A percentile compares a stretch with the other conserved stretches of the same genome.
phyloP scores from a whole-genome alignment of 768 basidiomycete genomes.

The Hericium alpestre region DNA sequence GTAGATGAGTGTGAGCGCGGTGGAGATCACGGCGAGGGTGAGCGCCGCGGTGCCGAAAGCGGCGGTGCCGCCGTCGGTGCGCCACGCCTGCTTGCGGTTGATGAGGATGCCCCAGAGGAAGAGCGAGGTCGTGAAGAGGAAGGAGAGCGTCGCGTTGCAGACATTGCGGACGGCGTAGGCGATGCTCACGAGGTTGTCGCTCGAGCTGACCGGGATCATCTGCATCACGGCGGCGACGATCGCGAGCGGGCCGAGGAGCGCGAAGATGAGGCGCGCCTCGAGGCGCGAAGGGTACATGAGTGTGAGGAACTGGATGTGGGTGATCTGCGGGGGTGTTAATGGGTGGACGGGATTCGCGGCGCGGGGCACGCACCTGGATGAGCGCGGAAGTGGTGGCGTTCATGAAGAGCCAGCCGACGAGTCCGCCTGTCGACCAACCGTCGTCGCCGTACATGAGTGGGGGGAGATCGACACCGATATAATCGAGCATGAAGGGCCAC shows the following conservation, averaged over 20 bases:
- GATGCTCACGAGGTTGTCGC: constrained; percentile 21
- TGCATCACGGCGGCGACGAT: constrained; percentile 77
- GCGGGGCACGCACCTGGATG: constrained; percentile 56
- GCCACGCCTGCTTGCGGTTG: constrained; percentile 88
- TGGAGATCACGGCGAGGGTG: constrained; percentile 69
- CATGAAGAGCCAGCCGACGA: constrained; percentile 78
- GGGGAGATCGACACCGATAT: constrained; percentile 74
- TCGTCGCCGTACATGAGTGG: constrained; percentile 28
- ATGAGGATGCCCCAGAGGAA: constrained; percentile 89
- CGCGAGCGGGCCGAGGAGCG: constrained; percentile 80
- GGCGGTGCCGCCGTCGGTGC: constrained; percentile 92
- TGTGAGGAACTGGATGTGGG: constrained; percentile 96
- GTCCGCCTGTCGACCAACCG: constrained; percentile 54
- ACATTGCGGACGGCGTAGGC: constrained; percentile 80
- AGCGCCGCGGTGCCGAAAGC: constrained; percentile 84
- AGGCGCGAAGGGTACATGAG: constrained; percentile 86
- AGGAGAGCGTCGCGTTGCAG: constrained; percentile 91
- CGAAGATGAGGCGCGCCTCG: constrained; percentile 78
- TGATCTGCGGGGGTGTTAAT: constrained; percentile 44
- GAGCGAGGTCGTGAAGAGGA: constrained; percentile 84
- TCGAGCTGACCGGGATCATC: constrained; percentile 57
- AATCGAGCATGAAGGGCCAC: constrained; percentile 97
- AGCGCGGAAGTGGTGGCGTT: constrained; percentile 76
- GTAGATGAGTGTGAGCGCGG: constrained; percentile 80
- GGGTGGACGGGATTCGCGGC: neutral